Evolutionary conservation across 2,329 filamentous ascomycete species (phyloP).

Genomic region (Neopestalotiopsis rosae): DNA sequence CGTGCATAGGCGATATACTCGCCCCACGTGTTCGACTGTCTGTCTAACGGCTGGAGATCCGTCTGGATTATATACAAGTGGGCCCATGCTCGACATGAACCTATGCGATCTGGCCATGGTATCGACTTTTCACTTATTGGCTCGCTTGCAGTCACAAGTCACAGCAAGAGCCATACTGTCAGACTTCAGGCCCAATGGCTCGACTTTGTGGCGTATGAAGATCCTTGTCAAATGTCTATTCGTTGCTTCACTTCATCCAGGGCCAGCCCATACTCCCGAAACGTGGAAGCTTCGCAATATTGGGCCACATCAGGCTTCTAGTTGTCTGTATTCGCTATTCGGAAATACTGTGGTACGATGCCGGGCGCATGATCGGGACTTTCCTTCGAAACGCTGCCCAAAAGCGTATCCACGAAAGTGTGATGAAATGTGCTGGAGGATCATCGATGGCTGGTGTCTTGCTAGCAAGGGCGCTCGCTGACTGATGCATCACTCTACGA

Average conservation of each 20-base stretch:
- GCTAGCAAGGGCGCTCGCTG: background rate
- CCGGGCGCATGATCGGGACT: background rate
- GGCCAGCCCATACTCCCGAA: background rate
- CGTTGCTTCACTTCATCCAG: background rate
- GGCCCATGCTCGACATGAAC: background rate
- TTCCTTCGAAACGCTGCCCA: background rate
- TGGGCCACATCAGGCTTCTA: background rate
- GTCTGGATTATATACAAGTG: constrained; percentile 5
- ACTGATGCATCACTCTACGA: background rate
- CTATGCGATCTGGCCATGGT: constrained; percentile 1
- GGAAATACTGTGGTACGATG: background rate
- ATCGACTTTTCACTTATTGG: background rate
- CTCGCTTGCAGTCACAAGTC: background rate
- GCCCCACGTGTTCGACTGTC: constrained; percentile 2
- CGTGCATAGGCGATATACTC: background rate
- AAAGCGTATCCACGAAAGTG: background rate
- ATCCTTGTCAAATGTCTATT: background rate
- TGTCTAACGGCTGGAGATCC: constrained; percentile 3
- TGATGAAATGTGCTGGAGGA: background rate
- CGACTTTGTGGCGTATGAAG: too few species aligned
- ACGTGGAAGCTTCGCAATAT: background rate
- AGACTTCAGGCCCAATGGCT: background rate
- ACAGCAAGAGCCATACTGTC: background rate
- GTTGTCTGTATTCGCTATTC: background rate
- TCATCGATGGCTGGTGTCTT: background rate